A percentile compares a stretch with the other conserved stretches of the same genome.
phyloP scores from a whole-genome alignment of 805 yeast genomes.

The Yarrowia sp. region DNA sequence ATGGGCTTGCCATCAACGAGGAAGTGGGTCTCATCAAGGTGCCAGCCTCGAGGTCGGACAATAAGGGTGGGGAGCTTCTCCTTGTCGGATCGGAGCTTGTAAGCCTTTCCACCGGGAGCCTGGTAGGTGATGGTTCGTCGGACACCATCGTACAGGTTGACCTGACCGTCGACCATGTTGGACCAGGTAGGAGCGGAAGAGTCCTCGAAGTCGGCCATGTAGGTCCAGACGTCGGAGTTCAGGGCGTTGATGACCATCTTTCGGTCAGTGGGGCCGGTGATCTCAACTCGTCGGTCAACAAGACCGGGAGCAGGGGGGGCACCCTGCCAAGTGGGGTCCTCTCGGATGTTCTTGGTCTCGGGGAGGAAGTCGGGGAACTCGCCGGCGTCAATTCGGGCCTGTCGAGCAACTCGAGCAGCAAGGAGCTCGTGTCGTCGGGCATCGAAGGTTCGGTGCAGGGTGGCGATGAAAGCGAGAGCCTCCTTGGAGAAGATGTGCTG shows the following conservation, averaged over 20 bases:
- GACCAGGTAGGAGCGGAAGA: slow-evolving; percentile 70
- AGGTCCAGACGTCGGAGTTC: slow-evolving; percentile 66
- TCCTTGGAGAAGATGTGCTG: slow-evolving; percentile 59
- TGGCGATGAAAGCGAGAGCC: slow-evolving; percentile 64
- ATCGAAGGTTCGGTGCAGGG: slow-evolving; percentile 63
- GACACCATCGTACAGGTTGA: slow-evolving; percentile 66
- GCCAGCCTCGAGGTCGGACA: slow-evolving; percentile 70
- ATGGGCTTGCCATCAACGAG: slow-evolving; percentile 66
- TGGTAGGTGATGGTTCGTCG: slow-evolving; percentile 51
- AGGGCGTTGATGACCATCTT: slow-evolving; percentile 74
- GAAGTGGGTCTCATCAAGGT: slow-evolving; percentile 64
- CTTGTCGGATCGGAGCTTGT: slow-evolving; percentile 52
- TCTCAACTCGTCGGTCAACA: slow-evolving; percentile 69
- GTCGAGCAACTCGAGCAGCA: slow-evolving; percentile 54
- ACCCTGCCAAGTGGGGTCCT: slow-evolving; percentile 69
- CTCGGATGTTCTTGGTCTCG: slow-evolving; percentile 59
- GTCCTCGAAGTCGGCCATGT: slow-evolving; percentile 77
- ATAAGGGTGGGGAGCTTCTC: slow-evolving; percentile 52
- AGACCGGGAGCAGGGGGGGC: slow-evolving; percentile 67
- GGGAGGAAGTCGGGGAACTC: slow-evolving; percentile 67
- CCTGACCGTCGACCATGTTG: slow-evolving; percentile 66
- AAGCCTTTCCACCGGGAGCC: slow-evolving; percentile 42
- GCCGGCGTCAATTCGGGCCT: slow-evolving; percentile 57
- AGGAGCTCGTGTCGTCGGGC: slow-evolving; percentile 55
- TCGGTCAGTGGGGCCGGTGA: slow-evolving; percentile 74